A percentile compares a stretch with the other conserved stretches of the same genome.
Evolutionary conservation across 2,329 filamentous ascomycete genomes (phyloP).

Genomic region (Davidsoniella eucalypti): DNA sequence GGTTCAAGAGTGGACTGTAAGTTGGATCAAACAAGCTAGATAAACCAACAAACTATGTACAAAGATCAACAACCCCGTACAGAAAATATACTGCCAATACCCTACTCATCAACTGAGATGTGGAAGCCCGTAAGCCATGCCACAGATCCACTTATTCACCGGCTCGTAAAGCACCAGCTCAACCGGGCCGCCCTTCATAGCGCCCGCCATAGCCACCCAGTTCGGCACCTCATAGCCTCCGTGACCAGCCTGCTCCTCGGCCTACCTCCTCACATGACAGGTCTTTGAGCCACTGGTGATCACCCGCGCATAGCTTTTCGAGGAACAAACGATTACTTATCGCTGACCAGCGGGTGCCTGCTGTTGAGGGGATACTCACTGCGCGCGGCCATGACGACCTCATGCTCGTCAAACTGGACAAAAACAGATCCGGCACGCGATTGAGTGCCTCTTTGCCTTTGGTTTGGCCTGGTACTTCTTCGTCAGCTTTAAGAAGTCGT

Average conservation of each 20-base stretch:
- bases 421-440: conserved; percentile 17
- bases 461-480: conserved; percentile 19
- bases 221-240: neutral
- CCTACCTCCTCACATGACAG: neutral
- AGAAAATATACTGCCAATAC: too few relatives aligned
- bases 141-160: too few relatives aligned
- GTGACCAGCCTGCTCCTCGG: neutral
- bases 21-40: too few relatives aligned
- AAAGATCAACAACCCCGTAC: too few relatives aligned
- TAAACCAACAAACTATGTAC: too few relatives aligned
- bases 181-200: too few relatives aligned
- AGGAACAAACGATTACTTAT: conserved; percentile 18
- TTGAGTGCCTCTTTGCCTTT: conserved; percentile 16
- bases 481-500: conserved; percentile 18
- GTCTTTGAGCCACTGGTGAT: conserved; percentile 4
- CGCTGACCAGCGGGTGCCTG: conserved; percentile 19
- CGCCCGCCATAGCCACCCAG: neutral
- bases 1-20: too few relatives aligned
- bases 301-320: conserved; percentile 15
- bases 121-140: too few relatives aligned
- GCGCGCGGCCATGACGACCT: conserved; percentile 19
- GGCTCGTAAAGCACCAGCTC: too few relatives aligned
- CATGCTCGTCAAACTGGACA: conserved; percentile 18
- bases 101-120: too few relatives aligned
- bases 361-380: conserved; percentile 19